Base-by-base conservation (phyloP, 2,329 filamentous ascomycete species). In the Trichophyton simii region DNA sequence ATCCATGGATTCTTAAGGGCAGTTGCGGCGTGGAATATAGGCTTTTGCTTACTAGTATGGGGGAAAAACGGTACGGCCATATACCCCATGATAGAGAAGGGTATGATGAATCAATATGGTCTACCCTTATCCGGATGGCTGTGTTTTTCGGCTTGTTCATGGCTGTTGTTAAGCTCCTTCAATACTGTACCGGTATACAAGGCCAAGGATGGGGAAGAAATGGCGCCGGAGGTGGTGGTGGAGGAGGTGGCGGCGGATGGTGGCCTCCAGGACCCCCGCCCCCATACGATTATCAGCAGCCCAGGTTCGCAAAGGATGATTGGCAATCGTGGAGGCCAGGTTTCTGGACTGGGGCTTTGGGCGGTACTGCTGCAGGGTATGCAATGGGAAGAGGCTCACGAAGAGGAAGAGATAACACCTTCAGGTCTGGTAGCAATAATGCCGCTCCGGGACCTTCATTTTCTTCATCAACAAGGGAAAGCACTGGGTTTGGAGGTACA, bases 21-120 rank as follows among this genome's bases (percentile, higher is more conserved):
- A 94, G 88, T 72, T 97, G 92, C 74, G 94, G 88, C 13, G 91
- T 96, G 25, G 89, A 96, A 75, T 97, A 97, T 74, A 81, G 87
- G 13, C 75, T 97, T 5, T 73, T 87, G 0, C 77, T 97, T 59
- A 97, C 91, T 0, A 84, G 87, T 9, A 78, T 81, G 64, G 94
- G 94, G 2, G 85, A 91, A 75, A 75, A 81, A 67, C 83, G 80
- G 67, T 91, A 87, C 71, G 88, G 87, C 50, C 76, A 68, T 52
- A 71, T 69, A 28, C 74, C 68, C 25, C 66, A 38, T 67, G 71
- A 68, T 62, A 67, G 66, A 60, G 67, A 52, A 9, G 57, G 8
- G 34, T 57, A 31, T 34, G 38, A 15, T 42, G 28, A 58, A 48
- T n/a, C 63, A n/a, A 50, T 61, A 34, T 58, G 60, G 50, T 25